phyloP scores from a whole-genome alignment of 2,329 filamentous ascomycete genomes.

The Chaetomiaceae sp. region DNA sequence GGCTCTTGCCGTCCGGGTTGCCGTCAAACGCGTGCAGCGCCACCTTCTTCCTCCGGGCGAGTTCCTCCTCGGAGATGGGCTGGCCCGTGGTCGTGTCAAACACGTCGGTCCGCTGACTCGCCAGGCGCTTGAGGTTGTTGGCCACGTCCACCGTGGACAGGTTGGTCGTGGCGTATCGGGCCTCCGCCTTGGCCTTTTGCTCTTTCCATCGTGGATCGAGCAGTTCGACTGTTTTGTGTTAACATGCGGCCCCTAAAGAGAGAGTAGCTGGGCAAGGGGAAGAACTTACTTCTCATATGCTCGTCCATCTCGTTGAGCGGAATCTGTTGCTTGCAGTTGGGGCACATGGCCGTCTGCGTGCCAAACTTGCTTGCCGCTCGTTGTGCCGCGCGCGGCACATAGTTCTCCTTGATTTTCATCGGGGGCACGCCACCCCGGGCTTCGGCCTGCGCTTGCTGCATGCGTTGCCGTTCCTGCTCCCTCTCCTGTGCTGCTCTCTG shows the following conservation, averaged over 20 bases:
- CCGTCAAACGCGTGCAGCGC: conserved; percentile 63
- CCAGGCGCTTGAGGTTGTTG: conserved; percentile 91
- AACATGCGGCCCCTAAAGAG: conserved; percentile 26
- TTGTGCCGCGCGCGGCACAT: conserved; percentile 78
- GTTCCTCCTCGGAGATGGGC: conserved; percentile 67
- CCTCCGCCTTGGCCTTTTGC: conserved; percentile 83
- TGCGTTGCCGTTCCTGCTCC: conserved; percentile 55
- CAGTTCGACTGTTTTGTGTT: conserved; percentile 65
- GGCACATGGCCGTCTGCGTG: conserved; percentile 70
- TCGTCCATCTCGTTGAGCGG: conserved; percentile 82
- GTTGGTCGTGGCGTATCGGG: conserved; percentile 80
- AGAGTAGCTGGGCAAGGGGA: not conserved
- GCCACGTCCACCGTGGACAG: conserved; percentile 82
- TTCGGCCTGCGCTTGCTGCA: conserved; percentile 74
- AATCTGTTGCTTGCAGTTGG: conserved; percentile 89
- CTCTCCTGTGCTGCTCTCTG: conserved; percentile 62
- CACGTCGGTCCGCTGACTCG: conserved; percentile 80
- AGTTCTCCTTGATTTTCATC: conserved; percentile 91
- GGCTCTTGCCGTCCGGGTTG: conserved; percentile 54
- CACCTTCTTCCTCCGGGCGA: conserved; percentile 69
- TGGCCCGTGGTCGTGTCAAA: conserved; percentile 72
- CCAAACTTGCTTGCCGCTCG: conserved; percentile 63
- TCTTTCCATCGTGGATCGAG: conserved; percentile 95
- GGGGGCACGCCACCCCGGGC: conserved; percentile 62
- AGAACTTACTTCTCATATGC: conserved; percentile 73